A percentile compares a stretch with the other conserved stretches of the same genome.
Evolutionary conservation across 1,284 basidiomycete genomes (phyloP).

Genomic region (Ceratobasidium sp.): DNA sequence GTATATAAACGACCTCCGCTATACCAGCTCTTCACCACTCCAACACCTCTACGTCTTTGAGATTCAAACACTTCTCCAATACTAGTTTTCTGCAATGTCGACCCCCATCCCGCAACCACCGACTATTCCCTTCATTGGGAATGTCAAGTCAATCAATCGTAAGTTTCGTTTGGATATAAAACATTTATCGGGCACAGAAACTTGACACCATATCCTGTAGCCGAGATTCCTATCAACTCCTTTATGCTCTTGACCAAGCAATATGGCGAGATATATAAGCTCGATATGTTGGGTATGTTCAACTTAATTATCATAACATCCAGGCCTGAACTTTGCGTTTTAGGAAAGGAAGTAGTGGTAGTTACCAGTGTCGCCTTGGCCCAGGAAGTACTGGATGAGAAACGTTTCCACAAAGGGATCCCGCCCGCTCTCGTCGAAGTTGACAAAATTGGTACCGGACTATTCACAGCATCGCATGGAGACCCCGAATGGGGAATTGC

Average conservation of each 20-base stretch:
- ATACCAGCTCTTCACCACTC: not conserved
- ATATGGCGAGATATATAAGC: conserved; percentile 66
- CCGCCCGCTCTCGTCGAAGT: conserved; percentile 59
- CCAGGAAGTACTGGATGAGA: conserved; percentile 65
- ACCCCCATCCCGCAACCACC: conserved; percentile 63
- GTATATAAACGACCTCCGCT: not conserved
- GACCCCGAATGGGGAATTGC: conserved; percentile 68
- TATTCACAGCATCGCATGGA: conserved; percentile 64
- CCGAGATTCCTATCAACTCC: conserved; percentile 57
- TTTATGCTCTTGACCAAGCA: conserved; percentile 62
- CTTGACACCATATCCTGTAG: not conserved
- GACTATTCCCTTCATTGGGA: conserved; percentile 64
- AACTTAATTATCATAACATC: not conserved
- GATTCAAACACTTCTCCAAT: too few relatives aligned
- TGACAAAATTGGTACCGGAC: conserved; percentile 63
- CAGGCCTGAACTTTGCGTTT: not conserved
- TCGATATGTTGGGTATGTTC: conserved; percentile 61
- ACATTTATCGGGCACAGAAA: conserved; percentile 39
- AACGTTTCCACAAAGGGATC: conserved; percentile 63
- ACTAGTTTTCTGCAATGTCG: conserved; percentile 46
- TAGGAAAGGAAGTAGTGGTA: conserved; percentile 57
- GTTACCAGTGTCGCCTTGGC: conserved; percentile 62
- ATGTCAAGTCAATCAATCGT: conserved; percentile 56
- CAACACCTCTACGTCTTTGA: not conserved
- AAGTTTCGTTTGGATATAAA: not conserved